Evolutionary conservation across 2,329 filamentous ascomycete species (phyloP), one percentile per base, ranked within the genome.

Genomic region (Neodidymelliopsis sp.): DNA sequence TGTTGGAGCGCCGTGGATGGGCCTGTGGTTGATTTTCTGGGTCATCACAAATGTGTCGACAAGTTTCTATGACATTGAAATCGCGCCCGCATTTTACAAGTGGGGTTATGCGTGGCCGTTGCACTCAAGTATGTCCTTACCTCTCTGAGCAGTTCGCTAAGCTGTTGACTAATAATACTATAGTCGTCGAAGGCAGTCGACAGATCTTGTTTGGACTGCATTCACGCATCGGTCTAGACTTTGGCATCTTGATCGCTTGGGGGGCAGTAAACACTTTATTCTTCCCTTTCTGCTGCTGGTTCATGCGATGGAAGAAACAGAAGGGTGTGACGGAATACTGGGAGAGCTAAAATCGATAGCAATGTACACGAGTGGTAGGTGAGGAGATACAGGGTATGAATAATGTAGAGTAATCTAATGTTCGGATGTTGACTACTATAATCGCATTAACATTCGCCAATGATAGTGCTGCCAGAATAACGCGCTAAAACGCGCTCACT

Each of bases 41-140:
- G 83, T 87, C 30, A 84, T 88, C 46, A 80, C 82, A 6, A 88
- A 88, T 59, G 83, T 87, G 0, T 74, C 78, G 0, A 85, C 83
- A 0, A 72, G 77, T 0, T 86, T 88, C 58, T 84, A 87, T 63
- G 71, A 81, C 4, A 73, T 87, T 31, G 81, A 84, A 19, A 71
- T 88, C 18, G 79, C 81, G 2, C 80, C 82, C 0, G 72, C 67
- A 0, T 87, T 88, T 60, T 88, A 84, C 62, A 63, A 69, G 2
- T 88, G 82, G 81, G 84, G 83, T 0, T 85, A 85, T 62, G 84
- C 79, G 0, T 85, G 84, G 81, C 85, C 84, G 7, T 67, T 88
- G 44, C 81, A 86, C 65, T 79, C 83, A 28, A 77, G 77, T 79
- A 67, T 19, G 4, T 25, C 15, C 6, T 10, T 10, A 6, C 12